Evolutionary conservation across 352 stramenopile species (phyloP), one percentile per base, ranked within the genome.

Genomic region (Pelagophyceae sp.): DNA sequence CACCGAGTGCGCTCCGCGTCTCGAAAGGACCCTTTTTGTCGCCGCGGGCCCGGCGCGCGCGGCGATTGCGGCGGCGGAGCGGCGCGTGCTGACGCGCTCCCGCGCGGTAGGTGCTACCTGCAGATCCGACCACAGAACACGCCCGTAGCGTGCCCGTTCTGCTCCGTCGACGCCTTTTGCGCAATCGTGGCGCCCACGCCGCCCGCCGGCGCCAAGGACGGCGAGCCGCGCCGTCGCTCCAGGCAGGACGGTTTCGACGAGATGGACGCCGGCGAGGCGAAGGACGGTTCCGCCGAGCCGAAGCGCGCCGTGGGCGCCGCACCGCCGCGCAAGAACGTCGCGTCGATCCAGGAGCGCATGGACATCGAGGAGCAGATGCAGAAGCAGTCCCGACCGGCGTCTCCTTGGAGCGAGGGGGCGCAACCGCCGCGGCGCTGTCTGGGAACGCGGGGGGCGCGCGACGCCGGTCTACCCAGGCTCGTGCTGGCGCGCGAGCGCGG

Each of bases 331-430:
- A n/a, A n/a, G n/a, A n/a, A n/a, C 15, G 25, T 38, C 61, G 29
- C 31, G 3, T 45, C 29, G 5, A 31, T 71, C 29, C 6, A 19
- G 61, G 61, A 71, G 29, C 61, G 61, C 3, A 1, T 40, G 5
- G n/a, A n/a, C 3, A 25, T 71, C 61, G 61, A 71, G 61, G 61
- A 37, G 31, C 29, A 71, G 33, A 71, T 71, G 61, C 61, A 31
- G 6, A n/a, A 6, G 19, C 61, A 71, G 61, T n/a, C n/a, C n/a
- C n/a, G n/a, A n/a, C n/a, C n/a, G n/a, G n/a, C n/a, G n/a, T n/a
- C n/a, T n/a, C n/a, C n/a, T n/a, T n/a, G n/a, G n/a, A n/a, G n/a
- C n/a, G n/a, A n/a, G n/a, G n/a, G n/a, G n/a, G n/a, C n/a, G n/a
- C n/a, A n/a, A n/a, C n/a, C n/a, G n/a, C n/a, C n/a, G n/a, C n/a